phyloP scores from a whole-genome alignment of 306 rosid genomes.

The Trifolium fragiferum region DNA sequence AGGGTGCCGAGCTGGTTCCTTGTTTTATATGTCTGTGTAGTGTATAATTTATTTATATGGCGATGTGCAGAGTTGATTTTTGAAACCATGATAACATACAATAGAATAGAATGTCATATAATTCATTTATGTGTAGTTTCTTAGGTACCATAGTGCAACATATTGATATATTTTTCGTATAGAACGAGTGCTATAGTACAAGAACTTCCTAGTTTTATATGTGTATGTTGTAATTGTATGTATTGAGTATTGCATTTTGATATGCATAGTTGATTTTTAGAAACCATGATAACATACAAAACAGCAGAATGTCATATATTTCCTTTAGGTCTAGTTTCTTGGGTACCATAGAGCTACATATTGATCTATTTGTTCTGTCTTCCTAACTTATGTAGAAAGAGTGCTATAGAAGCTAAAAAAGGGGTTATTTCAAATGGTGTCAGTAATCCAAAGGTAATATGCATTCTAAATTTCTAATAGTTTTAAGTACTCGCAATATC shows the following conservation, averaged over 20 bases:
- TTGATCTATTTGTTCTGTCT: slow-evolving; percentile 13
- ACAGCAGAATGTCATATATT: slow-evolving; percentile 15
- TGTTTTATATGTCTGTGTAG: not conserved
- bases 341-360: not conserved
- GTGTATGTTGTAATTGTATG: too few species aligned
- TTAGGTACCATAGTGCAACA: not conserved
- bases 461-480: slow-evolving; percentile 29
- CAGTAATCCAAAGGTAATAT: slow-evolving; percentile 57
- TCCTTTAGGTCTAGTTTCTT: slow-evolving; percentile 15
- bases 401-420: slow-evolving; percentile 47
- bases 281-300: slow-evolving; percentile 11
- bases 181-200: slow-evolving; percentile 46
- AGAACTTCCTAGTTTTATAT: too few species aligned
- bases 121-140: slow-evolving; percentile 18
- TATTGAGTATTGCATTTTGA: not conserved
- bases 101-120: not conserved
- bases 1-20: slow-evolving; percentile 3
- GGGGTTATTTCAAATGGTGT: slow-evolving; percentile 37
- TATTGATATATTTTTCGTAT: slow-evolving; percentile 12
- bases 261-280: not conserved
- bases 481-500: slow-evolving; percentile 17
- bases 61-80: not conserved
- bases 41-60: not conserved
- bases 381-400: slow-evolving; percentile 45
- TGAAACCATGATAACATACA: slow-evolving; percentile 6